phyloP scores from a whole-genome alignment of 1,284 basidiomycete species.

The Microbotryum saponariae region DNA sequence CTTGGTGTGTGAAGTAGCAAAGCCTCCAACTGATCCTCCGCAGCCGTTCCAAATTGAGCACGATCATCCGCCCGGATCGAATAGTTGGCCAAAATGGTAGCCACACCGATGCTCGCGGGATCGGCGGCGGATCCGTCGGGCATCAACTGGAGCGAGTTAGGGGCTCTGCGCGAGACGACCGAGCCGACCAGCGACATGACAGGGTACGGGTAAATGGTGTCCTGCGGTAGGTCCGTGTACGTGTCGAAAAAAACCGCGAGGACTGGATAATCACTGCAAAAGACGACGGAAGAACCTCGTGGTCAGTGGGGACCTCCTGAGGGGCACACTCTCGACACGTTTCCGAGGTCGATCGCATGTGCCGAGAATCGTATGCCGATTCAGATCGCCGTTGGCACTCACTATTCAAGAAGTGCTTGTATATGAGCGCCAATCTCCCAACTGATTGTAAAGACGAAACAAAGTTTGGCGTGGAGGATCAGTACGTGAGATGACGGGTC shows the following conservation, averaged over 20 bases:
- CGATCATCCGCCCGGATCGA: slow-evolving; percentile 1
- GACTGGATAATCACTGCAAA: slow-evolving; percentile 47
- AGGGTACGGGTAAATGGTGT: slow-evolving; percentile 5
- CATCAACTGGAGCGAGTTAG: slow-evolving; percentile 35
- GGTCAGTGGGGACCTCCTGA: too few species aligned
- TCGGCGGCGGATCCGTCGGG: slow-evolving; percentile 62
- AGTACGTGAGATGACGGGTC: too few species aligned
- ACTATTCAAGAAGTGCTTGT: slow-evolving; percentile 59
- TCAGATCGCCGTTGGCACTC: too few species aligned
- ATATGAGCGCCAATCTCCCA: slow-evolving; percentile 75
- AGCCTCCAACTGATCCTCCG: slow-evolving; percentile 21
- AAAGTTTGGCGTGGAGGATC: too few species aligned
- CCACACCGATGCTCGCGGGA: slow-evolving; percentile 71
- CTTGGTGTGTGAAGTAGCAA: slow-evolving; percentile 36
- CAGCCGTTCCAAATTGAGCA: slow-evolving; percentile 10
- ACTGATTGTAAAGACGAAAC: slow-evolving; percentile 41
- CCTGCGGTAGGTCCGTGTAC: slow-evolving; percentile 20
- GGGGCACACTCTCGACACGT: too few species aligned
- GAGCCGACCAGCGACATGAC: slow-evolving; percentile 10
- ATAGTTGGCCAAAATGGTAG: slow-evolving; percentile 58
- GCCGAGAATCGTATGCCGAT: too few species aligned
- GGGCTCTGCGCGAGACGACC: slow-evolving; percentile 9
- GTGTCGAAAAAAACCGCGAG: slow-evolving; percentile 55
- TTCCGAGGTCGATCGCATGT: too few species aligned
- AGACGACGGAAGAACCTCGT: too few species aligned